Evolutionary conservation across 2,329 filamentous ascomycete species (phyloP).

Genomic region (Claviceps pazoutovae): DNA sequence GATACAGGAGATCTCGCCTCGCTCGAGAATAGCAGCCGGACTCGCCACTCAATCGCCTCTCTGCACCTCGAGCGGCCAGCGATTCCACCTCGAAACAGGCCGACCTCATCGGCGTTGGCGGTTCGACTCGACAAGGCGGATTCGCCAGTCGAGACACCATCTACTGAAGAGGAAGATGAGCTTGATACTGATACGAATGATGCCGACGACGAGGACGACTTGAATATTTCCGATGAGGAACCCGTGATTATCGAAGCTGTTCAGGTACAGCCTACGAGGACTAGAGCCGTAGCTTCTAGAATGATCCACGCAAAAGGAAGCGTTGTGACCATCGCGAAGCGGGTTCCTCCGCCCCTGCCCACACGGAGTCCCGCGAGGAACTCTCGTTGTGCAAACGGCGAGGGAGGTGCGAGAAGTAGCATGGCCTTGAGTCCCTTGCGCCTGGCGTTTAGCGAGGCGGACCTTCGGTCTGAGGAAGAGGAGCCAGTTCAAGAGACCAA

Average conservation of each 20-base stretch:
- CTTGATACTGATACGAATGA: conserved; percentile 14
- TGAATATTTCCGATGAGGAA: conserved; percentile 40
- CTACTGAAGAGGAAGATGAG: conserved; percentile 8
- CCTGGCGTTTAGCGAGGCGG: conserved; percentile 29
- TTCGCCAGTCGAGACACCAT: conserved; percentile 12
- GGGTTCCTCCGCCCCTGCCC: conserved; percentile 64
- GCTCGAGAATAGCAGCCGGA: conserved; percentile 28
- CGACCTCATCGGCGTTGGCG: neutral
- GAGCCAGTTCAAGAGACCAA: conserved; percentile 6
- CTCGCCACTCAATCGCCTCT: conserved; percentile 21
- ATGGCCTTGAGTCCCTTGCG: conserved; percentile 35
- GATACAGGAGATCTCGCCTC: conserved; percentile 42
- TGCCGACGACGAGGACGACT: conserved; percentile 29
- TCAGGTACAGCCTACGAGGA: conserved; percentile 37
- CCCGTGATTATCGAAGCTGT: conserved; percentile 57
- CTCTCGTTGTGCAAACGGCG: conserved; percentile 35
- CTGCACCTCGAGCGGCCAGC: conserved; percentile 1
- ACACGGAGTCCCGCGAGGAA: conserved; percentile 57
- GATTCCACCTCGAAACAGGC: conserved; percentile 7
- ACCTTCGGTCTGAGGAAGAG: conserved; percentile 13
- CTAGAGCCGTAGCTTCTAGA: conserved; percentile 47
- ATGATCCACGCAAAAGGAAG: conserved; percentile 60
- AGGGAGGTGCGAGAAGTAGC: conserved; percentile 46
- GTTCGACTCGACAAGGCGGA: conserved; percentile 13
- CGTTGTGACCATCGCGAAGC: conserved; percentile 73